Conservation (phyloP, 139 green algal species). For the Gonium pectorale region DNA sequence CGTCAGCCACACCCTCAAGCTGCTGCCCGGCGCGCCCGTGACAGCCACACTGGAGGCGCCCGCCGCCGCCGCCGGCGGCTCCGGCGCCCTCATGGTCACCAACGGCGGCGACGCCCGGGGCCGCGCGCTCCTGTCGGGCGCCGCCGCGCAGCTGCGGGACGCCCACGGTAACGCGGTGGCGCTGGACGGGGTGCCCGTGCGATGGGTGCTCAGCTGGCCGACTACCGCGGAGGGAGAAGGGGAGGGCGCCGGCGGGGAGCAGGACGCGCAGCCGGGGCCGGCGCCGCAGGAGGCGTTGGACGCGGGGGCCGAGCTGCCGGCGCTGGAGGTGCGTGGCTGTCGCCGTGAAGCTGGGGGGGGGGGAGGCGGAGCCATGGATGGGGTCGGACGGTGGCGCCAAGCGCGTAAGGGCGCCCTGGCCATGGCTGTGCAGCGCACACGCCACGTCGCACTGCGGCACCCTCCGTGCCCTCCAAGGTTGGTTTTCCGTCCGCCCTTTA, state of each 20-base stretch:
- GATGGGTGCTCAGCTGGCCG: slow-evolving; percentile 56
- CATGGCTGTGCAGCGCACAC: no score
- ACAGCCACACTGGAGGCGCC: slow-evolving; percentile 47
- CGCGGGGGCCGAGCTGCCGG: neutral
- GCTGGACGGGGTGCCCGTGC: slow-evolving; percentile 52
- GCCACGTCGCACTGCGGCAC: no score
- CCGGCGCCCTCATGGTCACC: slow-evolving; percentile 34
- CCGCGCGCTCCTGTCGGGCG: slow-evolving; percentile 57
- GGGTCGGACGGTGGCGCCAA: no score
- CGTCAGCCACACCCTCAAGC: slow-evolving; percentile 50
- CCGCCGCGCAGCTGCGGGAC: slow-evolving; percentile 71
- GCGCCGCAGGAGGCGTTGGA: neutral
- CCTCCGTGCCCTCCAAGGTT: no score
- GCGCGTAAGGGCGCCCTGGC: no score
- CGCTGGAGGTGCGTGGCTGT: neutral
- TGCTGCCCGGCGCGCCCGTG: slow-evolving; percentile 54
- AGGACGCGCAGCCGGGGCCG: neutral
- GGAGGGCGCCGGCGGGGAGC: neutral
- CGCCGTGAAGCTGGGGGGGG: neutral
- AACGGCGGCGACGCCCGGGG: slow-evolving; percentile 50
- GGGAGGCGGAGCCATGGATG: no score
- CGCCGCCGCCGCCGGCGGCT: neutral
- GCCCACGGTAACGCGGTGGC: slow-evolving; percentile 59
- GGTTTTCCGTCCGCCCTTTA: no score
- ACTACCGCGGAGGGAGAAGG: neutral